Base-by-base conservation (phyloP, 2,329 filamentous ascomycete species). In the Cryphonectria naterciae region DNA sequence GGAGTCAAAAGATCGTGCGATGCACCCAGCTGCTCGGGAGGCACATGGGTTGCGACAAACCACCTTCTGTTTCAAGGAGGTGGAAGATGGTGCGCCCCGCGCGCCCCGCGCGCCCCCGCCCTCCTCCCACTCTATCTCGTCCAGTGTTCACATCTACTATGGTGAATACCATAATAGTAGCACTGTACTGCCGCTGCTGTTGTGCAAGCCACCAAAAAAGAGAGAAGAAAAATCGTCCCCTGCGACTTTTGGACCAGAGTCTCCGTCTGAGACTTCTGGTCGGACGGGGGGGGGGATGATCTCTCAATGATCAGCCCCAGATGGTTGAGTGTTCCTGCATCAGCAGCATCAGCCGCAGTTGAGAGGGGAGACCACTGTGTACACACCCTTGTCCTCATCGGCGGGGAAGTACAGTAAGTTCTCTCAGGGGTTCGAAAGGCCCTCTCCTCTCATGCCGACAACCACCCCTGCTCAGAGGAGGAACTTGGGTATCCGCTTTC, bases 11-110 rank as follows among this genome's bases (percentile, higher is more conserved):
- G 37, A 25, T 41, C 54, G 60, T 46, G 67, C 49, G 28, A 64
- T 28, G 64, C 39, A 43, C 39, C 61, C 68, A 43, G 58, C 49
- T 65, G 37, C 58, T 52, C 28, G 49, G 64, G 37, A 67, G 46
- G 35, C 54, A 70, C 62, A 54, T 43, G 37, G 52, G 54, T 62
- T 46, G 41, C 60, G 63, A 66, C 60, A 63, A 60, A 41, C 68
- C 65, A 61, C 67, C 62, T 67, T 63, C 68, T 37, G 68, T 68
- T 67, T 67, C 64, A 70, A 67, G 65, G 65, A 67, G 65, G 65
- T 60, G 61, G 8, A n/a, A 54, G 22, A 65, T 54, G 64, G 28
- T 65, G 43, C 43, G 64, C 64, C 64, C 64, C 43, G 35, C 43
- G 63, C 28, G 6, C 17, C 46, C 46, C 43, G 17, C 5, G 17